These are phyloP conservation scores for Fraxinus sp. DNA, from an alignment of 305 asterid species.

Conservation along the genomic window DNA sequence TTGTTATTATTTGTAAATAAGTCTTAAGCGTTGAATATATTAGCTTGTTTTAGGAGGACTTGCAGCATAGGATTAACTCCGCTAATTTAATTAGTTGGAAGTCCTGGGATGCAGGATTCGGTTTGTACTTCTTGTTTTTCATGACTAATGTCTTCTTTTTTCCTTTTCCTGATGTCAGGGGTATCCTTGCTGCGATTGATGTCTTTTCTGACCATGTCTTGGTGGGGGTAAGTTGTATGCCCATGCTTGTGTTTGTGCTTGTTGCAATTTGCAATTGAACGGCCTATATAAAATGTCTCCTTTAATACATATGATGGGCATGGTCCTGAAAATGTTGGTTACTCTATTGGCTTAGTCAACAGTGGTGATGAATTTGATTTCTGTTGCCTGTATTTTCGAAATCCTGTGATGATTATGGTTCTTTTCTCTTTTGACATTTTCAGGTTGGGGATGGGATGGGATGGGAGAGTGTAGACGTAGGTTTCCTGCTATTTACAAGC, in stretches of 20 bases:
- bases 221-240: slow-evolving; percentile 76
- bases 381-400: not conserved
- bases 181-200: slow-evolving; percentile 94
- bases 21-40: not conserved
- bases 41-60: slow-evolving; percentile 1
- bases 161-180: slow-evolving; percentile 52
- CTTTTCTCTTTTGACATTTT: not conserved
- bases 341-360: not conserved
- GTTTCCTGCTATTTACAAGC: not conserved
- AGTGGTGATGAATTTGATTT: not conserved
- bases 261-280: not conserved
- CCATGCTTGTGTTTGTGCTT: slow-evolving; percentile 10
- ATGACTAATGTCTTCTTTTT: slow-evolving; percentile 11
- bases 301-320: slow-evolving; percentile 1
- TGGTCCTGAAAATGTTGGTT: slow-evolving; percentile 5
- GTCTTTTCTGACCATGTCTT: slow-evolving; percentile 74
- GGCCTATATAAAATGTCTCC: not conserved
- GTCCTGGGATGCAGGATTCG: slow-evolving; percentile 1
- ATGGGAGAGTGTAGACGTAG: not conserved
- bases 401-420: not conserved
- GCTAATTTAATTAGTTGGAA: not conserved
- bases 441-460: not conserved
- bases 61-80: not conserved
- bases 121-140: not conserved
- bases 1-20: not conserved